Percentiles rank a stretch among this genome's conserved stretches.
These are phyloP conservation scores for Hypomontagnella submonticulosa DNA, from an alignment of 495 filamentous ascomycete species.

Conservation along the genomic window DNA sequence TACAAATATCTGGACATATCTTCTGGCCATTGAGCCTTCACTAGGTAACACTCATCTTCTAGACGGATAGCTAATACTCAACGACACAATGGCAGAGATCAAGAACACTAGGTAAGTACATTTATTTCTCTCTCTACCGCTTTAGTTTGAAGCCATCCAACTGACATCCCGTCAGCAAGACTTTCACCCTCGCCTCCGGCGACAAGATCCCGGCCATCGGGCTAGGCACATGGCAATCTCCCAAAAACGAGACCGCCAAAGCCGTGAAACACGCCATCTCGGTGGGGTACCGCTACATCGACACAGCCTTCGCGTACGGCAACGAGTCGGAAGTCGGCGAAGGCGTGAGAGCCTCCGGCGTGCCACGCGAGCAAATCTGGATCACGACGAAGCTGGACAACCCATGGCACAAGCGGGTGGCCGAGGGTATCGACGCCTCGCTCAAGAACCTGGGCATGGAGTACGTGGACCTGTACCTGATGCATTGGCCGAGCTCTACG, in stretches of 20 bases:
- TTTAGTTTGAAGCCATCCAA: not conserved
- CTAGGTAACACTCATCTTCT: too few species aligned
- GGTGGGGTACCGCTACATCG: constrained; percentile 70
- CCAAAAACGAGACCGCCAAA: constrained; percentile 58
- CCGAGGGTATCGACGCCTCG: constrained; percentile 74
- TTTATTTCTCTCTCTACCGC: not conserved
- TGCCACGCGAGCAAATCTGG: constrained; percentile 84
- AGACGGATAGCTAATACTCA: not conserved
- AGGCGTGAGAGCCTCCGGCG: constrained; percentile 81
- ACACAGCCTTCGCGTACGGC: constrained; percentile 81
- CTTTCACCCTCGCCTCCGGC: constrained; percentile 82
- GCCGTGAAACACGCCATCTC: constrained; percentile 82
- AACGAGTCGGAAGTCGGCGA: constrained; percentile 87
- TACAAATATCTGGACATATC: constrained; percentile 31
- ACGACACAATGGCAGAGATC: constrained; percentile 48
- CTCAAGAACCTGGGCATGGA: constrained; percentile 75
- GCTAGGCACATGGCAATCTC: constrained; percentile 84
- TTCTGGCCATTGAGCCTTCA: too few species aligned
- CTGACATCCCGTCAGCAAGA: constrained; percentile 56
- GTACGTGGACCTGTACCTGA: constrained; percentile 87
- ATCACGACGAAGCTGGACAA: constrained; percentile 91
- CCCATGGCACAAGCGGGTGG: constrained; percentile 74
- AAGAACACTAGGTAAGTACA: constrained; percentile 51
- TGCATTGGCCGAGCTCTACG: constrained; percentile 79
- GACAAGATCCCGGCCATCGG: constrained; percentile 82